These are phyloP conservation scores for Xylaria flabelliformis DNA, from an alignment of 495 filamentous ascomycete species.

Conservation along the genomic window DNA sequence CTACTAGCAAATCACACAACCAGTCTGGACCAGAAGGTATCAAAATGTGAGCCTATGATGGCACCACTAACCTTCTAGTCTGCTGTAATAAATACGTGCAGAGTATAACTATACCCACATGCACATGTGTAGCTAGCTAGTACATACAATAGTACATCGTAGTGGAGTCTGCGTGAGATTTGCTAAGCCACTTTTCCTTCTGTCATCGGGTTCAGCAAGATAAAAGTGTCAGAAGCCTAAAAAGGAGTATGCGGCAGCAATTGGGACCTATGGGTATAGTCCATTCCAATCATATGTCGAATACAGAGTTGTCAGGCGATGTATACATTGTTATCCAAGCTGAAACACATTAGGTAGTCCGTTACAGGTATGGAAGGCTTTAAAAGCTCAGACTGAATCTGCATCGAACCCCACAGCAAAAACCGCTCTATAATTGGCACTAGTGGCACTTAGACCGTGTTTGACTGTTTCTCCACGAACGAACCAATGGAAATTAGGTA, in stretches of 20 bases:
- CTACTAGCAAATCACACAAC: no score
- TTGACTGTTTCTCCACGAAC: neutral
- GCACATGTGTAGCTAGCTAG: no score
- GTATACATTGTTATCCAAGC: neutral
- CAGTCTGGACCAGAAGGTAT: neutral
- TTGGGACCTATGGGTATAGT: neutral
- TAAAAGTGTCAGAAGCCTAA: neutral
- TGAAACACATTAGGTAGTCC: no score
- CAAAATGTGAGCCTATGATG: no score
- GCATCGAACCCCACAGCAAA: neutral
- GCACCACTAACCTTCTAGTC: neutral
- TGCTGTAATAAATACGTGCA: neutral
- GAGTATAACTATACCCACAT: no score
- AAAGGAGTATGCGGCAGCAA: neutral
- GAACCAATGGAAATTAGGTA: neutral
- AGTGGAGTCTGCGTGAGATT: neutral
- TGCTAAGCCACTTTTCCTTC: neutral
- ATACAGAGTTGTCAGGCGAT: neutral
- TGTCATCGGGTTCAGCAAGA: neutral
- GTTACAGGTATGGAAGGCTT: no score
- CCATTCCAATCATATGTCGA: no score
- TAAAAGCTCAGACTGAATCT: neutral
- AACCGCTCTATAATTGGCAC: conserved; percentile 18
- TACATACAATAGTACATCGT: neutral
- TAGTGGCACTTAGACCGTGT: conserved; percentile 3